These are phyloP conservation scores for Closterium sp. DNA, from an alignment of 139 green algal genomes.

Conservation along the genomic window DNA sequence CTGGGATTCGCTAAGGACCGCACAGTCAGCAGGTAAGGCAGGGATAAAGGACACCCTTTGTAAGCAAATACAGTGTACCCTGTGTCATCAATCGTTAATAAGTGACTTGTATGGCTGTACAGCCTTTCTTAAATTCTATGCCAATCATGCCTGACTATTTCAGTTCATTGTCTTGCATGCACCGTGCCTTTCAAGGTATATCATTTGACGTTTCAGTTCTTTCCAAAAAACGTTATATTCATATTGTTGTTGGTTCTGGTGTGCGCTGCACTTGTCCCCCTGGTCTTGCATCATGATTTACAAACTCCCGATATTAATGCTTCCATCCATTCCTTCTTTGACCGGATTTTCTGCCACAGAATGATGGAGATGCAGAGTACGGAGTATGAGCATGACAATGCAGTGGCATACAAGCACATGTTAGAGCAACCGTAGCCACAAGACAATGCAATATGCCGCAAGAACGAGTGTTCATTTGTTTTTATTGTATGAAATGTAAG, in stretches of 20 bases:
- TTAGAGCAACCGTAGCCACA: background rate
- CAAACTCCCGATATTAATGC: background rate
- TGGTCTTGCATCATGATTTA: background rate
- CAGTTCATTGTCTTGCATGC: too few species aligned
- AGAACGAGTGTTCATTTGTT: background rate
- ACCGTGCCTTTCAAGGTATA: too few species aligned
- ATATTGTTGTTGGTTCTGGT: too few species aligned
- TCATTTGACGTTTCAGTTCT: too few species aligned
- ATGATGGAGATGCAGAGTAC: slow-evolving; percentile 84
- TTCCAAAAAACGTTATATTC: too few species aligned
- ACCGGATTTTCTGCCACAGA: slow-evolving; percentile 42
- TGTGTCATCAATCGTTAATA: background rate
- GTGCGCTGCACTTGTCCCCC: background rate
- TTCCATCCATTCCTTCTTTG: slow-evolving; percentile 5
- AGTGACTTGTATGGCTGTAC: too few species aligned
- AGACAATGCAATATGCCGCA: background rate
- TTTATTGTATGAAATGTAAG: background rate
- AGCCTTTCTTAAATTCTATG: too few species aligned
- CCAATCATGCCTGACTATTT: too few species aligned
- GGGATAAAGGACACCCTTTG: background rate
- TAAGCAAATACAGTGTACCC: background rate
- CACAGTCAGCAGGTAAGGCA: slow-evolving; percentile 65
- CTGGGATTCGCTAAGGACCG: slow-evolving; percentile 85
- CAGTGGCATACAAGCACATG: background rate
- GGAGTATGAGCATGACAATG: slow-evolving; percentile 43